These are phyloP conservation scores for Paramecium octaurelia DNA, from an alignment of 73 alveolate genomes.

Conservation along the genomic window DNA sequence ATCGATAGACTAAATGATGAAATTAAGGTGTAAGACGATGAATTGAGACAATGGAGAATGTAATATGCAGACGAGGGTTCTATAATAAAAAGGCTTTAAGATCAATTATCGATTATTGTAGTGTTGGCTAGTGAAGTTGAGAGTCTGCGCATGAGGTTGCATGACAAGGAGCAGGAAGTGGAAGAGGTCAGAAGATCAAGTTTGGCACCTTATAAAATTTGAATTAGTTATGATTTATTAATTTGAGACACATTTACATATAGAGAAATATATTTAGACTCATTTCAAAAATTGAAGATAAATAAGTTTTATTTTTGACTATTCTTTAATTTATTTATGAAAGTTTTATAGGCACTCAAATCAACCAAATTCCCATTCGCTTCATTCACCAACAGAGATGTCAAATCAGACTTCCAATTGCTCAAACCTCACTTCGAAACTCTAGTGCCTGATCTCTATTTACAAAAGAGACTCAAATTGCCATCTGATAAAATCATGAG, in stretches of 20 bases:
- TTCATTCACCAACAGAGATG: not conserved
- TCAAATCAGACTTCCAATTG: not conserved
- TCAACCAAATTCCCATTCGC: conserved; percentile 21
- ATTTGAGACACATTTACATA: not conserved
- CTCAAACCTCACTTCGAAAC: not conserved
- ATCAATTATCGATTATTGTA: not conserved
- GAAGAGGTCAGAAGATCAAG: conserved; percentile 31
- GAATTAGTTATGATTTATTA: not conserved
- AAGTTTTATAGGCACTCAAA: conserved; percentile 21
- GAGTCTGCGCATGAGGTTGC: not conserved
- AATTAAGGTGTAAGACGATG: not conserved
- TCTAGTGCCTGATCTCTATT: not conserved
- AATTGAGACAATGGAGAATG: conserved; percentile 11
- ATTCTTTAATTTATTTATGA: not conserved
- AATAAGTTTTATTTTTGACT: not conserved
- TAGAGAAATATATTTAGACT: not conserved
- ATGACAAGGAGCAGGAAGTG: not conserved
- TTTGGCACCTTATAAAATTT: not conserved
- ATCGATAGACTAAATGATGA: not conserved
- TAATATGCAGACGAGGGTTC: conserved; percentile 39
- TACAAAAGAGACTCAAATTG: conserved; percentile 10
- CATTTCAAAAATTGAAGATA: not conserved
- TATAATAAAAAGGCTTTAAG: not conserved
- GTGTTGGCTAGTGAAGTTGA: not conserved
- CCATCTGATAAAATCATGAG: not conserved